A percentile compares a stretch with the other conserved stretches of the same genome.
phyloP scores from a whole-genome alignment of 2,329 filamentous ascomycete species.

The Colletotrichum acutatum region DNA sequence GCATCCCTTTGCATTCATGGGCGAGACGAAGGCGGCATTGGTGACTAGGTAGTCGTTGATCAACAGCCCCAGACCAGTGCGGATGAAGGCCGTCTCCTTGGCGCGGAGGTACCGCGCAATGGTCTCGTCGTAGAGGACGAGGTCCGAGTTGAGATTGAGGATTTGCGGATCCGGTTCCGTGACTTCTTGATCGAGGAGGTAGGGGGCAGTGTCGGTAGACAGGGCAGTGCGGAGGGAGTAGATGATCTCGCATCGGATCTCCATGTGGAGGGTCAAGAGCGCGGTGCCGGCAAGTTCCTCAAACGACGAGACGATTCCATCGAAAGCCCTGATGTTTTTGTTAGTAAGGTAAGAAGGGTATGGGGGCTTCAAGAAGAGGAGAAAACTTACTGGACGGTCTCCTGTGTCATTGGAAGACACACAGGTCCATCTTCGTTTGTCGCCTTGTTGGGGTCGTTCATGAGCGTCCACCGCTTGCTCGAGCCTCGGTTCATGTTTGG shows the following conservation, averaged over 20 bases:
- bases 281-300: slow-evolving; percentile 82
- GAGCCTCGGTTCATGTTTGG: slow-evolving; percentile 65
- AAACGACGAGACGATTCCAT: slow-evolving; percentile 85
- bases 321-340: slow-evolving; percentile 72
- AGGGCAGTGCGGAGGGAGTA: slow-evolving; percentile 76
- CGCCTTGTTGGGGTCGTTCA: slow-evolving; percentile 71
- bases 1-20: slow-evolving; percentile 87
- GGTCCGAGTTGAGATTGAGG: slow-evolving; percentile 82
- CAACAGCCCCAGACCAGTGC: slow-evolving; percentile 79
- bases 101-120: slow-evolving; percentile 77
- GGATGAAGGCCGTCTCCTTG: slow-evolving; percentile 79
- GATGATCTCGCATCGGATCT: slow-evolving; percentile 86
- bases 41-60: slow-evolving; percentile 83
- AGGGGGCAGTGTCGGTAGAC: slow-evolving; percentile 70
- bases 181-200: slow-evolving; percentile 76
- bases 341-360: slow-evolving; percentile 37
- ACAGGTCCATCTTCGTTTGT: slow-evolving; percentile 73
- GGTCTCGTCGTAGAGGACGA: slow-evolving; percentile 90
- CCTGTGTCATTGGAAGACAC: slow-evolving; percentile 87
- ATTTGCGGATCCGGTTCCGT: slow-evolving; percentile 83
- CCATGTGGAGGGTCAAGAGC: slow-evolving; percentile 87
- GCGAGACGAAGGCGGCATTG: slow-evolving; percentile 75
- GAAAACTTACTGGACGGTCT: slow-evolving; percentile 78
- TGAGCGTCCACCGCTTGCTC: slow-evolving; percentile 84
- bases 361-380: neutral